Conservation (phyloP, 345 rosid genomes). For the Arabis hirsuta region DNA sequence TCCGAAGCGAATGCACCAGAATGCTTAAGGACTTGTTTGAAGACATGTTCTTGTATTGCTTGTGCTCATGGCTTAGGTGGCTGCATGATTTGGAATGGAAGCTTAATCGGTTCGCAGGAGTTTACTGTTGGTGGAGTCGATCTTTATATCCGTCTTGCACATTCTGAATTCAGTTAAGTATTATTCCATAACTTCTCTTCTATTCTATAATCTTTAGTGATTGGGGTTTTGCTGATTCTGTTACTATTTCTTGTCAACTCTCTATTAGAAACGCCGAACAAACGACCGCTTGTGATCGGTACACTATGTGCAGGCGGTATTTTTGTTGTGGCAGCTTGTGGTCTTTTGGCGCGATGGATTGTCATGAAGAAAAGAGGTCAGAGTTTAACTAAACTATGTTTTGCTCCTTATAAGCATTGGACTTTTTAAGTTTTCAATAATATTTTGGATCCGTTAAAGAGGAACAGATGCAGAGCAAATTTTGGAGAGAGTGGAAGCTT, state of each 20-base stretch:
- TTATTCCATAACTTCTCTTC: neutral
- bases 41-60: slow-evolving; percentile 60
- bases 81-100: slow-evolving; percentile 59
- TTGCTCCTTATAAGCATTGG: neutral
- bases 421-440: neutral
- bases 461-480: slow-evolving; percentile 36
- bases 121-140: slow-evolving; percentile 46
- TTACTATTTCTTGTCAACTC: neutral
- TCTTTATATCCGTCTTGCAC: slow-evolving; percentile 52
- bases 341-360: slow-evolving; percentile 29
- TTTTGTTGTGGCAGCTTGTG: slow-evolving; percentile 37
- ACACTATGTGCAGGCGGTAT: slow-evolving; percentile 28
- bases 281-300: slow-evolving; percentile 28
- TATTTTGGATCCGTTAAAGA: slow-evolving; percentile 22
- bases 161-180: slow-evolving; percentile 55
- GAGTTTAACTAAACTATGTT: slow-evolving; percentile 14
- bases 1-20: slow-evolving; percentile 41
- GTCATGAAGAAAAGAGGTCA: slow-evolving; percentile 35
- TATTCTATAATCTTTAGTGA: neutral
- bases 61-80: slow-evolving; percentile 52
- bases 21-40: slow-evolving; percentile 51
- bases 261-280: slow-evolving; percentile 29
- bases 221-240: slow-evolving; percentile 6
- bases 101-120: slow-evolving; percentile 48
- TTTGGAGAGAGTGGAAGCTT: slow-evolving; percentile 45